Base-by-base conservation (phyloP, 371 early-diverging fungal genomes). In the Syncephalastrum racemosum region DNA sequence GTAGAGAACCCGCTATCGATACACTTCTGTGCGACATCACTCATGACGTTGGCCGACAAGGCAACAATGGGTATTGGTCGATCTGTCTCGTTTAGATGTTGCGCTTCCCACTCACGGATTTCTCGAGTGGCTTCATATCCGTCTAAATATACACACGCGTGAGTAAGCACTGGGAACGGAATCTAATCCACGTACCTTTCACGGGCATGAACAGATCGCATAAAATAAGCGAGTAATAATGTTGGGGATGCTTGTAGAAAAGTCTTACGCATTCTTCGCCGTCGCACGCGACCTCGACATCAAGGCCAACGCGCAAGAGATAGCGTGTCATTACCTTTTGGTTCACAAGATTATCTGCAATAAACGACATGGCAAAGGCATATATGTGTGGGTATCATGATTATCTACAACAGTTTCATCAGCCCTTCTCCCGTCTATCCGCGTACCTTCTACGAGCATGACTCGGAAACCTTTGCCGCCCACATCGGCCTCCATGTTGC, bases 181-280 rank as follows among this genome's bases (percentile, higher is more conserved):
- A 4, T 5, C 14, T 49, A 24, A n/a, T 10, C n/a, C 36, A 31
- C 36, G 49, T 73, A 79, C 82, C 82, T 79, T 77, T 84, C 25
- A 84, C 80, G 8, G 86, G 86, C 86, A 86, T 85, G 43, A 82
- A 82, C 24, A 83, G 53, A 65, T 85, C 86, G 60, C 84, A 83
- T 41, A 86, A 52, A 39, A 86, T 73, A 6, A 86, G 53, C 12
- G 75, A 75, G 54, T 79, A 81, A 46, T 82, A 70, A 7, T 60
- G 66, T 24, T 58, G 69, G 3, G 82, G 82, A 42, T 71, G 60
- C 8, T 66, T 71, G 39, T 59, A 47, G 51, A 81, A 80, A 24
- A 71, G 53, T 8, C 80, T 71, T n/a, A 84, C 59, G 43, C 79
- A 80, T 53, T 81, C 77, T 15, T 76, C 72, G 3, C 86, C 86